Base-by-base conservation (phyloP, 441 rosid genomes). In the Pelargonium exstipulatum region DNA sequence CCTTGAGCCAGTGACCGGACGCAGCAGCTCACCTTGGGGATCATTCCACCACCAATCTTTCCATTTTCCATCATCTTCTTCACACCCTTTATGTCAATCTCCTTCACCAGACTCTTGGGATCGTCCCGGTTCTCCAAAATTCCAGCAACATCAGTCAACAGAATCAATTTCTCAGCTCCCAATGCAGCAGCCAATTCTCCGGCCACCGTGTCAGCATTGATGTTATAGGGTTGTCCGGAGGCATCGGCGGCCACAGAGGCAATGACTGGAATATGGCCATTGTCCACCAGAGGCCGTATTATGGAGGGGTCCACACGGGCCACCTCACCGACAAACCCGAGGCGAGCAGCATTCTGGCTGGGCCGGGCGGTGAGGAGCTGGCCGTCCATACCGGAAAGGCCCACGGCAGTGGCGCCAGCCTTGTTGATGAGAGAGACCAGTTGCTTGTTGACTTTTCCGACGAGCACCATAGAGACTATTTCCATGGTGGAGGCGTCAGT, bases 141-240 rank as follows among this genome's bases (percentile, higher is more conserved):
- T 40, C 99, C 99, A 0, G 95, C 89, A 2, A 94, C 96, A 45
- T 91, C 97, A 0, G 97, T 94, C 76, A 91, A 37, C 70, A 91
- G 66, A 66, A 91, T 94, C 85, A 91, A 66, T 69, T 94, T 94
- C 86, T 94, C 98, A 0, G 98, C 98, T 9, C 95, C 93, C 16
- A 94, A 75, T 2, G 99, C 96, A 0, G 95, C 99, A 4, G 96
- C 96, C 17, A 94, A 67, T 66, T 94, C 99, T 24, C 97, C 99
- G 0, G 96, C 99, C 60, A 91, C 99, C 0, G 96, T 90, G 74
- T 94, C 96, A 0, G 96, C 97, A 72, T 91, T 91, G 37, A 94
- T 94, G 75, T 94, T 91, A 32, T 91, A 94, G 4, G 90, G 77
- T 66, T 91, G 97, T 0, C 96, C 96, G 0, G 58, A 22, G 64